Evolutionary conservation across 2,329 filamentous ascomycete genomes (phyloP), one percentile per base, ranked within the genome.

Genomic region (Aspergillus brasiliensis): DNA sequence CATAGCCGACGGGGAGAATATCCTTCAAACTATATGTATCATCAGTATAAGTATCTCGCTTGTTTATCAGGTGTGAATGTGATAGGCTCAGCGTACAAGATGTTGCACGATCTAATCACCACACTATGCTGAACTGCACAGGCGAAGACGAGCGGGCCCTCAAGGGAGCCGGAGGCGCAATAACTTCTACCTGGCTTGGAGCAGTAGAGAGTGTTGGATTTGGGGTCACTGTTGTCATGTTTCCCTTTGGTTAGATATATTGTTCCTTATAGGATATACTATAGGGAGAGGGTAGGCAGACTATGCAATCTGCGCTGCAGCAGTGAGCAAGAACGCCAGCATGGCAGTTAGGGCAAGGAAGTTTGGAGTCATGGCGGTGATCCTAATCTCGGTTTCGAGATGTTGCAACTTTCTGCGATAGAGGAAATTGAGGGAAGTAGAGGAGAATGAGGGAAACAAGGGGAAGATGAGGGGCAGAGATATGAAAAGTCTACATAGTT

Each of bases 191-290:
- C 61, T 7, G 57, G 40, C 10, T 60, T 60, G 11, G 66, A 65
- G 56, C 68, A 69, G 23, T 61, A 8, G n/a, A 70, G 58, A 8
- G 31, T 53, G 56, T 67, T 67, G n/a, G 60, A 60, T 21, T 60
- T 37, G 1, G 60, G 48, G 44, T 67, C 40, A 28, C 67, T 70
- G 44, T 6, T 57, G 21, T n/a, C n/a, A 31, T 23, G 15, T 34
- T 34, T 15, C 31, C 13, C 13, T 19, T 53, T 49, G 46, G 28
- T n/a, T n/a, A 44, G 25, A 25, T 42, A 17, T 13, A 11, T 23
- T 40, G n/a, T 28, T 10, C 13, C 3, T 38, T 55, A 8, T 28
- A 7, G 6, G 23, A 13, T 3, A 15, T 5, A n/a, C n/a, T n/a
- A 31, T 19, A 27, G 4, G 23, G 13, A 11, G 11, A 38, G 40